A percentile compares a stretch with the other conserved stretches of the same genome.
Conservation (phyloP, 169 alveolate species). For the Plasmodium fragile region DNA sequence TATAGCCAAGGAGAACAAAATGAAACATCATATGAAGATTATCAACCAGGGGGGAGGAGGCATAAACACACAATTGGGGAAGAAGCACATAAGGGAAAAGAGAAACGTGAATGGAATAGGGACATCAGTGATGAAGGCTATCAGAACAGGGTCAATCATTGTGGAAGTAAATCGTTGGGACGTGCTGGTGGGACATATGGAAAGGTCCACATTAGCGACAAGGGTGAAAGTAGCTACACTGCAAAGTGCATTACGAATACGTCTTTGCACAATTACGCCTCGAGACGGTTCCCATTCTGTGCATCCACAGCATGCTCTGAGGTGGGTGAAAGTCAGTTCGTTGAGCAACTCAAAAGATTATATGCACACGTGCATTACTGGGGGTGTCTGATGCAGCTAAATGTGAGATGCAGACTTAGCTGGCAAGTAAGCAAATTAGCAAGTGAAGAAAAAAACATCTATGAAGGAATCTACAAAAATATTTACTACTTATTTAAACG, state of each 20-base stretch:
- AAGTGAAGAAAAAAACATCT: background rate
- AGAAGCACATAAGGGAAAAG: background rate
- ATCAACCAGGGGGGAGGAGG: background rate
- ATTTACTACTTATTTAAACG: constrained; percentile 23
- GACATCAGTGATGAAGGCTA: background rate
- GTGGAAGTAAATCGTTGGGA: background rate
- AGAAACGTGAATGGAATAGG: background rate
- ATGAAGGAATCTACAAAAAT: constrained; percentile 46
- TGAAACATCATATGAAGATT: background rate
- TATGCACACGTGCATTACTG: constrained; percentile 46
- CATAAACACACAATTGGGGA: background rate
- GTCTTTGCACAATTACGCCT: background rate
- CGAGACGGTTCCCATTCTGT: background rate
- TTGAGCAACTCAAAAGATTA: constrained; percentile 21
- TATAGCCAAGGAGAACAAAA: background rate
- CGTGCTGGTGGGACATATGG: background rate
- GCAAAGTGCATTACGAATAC: background rate
- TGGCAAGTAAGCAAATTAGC: background rate
- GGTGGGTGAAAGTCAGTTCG: background rate
- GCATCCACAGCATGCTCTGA: background rate
- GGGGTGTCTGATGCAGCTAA: constrained; percentile 24
- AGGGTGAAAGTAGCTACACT: background rate
- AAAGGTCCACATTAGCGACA: background rate
- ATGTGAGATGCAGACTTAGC: constrained; percentile 24
- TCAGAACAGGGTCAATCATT: background rate